These are phyloP conservation scores for Syzygium aromaticum DNA, from an alignment of 345 rosid species.

Conservation along the genomic window DNA sequence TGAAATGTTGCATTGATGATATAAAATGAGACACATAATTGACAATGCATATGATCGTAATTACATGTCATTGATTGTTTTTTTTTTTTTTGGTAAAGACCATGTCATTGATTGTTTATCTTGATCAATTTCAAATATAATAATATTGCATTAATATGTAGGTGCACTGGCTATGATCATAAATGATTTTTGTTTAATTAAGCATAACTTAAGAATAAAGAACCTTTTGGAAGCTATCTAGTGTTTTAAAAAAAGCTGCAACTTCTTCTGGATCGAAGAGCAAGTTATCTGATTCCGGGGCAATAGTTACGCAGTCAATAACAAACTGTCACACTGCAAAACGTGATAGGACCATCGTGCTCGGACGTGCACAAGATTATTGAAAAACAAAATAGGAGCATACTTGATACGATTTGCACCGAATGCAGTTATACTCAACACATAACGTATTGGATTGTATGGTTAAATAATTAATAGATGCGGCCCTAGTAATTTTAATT, in stretches of 20 bases:
- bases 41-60: accelerated
- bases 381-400: background rate
- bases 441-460: accelerated
- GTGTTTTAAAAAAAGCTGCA: accelerated
- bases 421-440: accelerated
- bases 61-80: background rate
- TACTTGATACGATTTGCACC: accelerated
- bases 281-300: accelerated
- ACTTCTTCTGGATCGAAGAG: background rate
- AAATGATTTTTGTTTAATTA: background rate
- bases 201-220: background rate
- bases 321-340: accelerated
- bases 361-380: accelerated
- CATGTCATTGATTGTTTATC: background rate
- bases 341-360: accelerated
- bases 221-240: background rate
- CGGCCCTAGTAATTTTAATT: background rate
- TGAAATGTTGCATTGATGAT: background rate
- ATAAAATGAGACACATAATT: background rate
- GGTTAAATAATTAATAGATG: background rate
- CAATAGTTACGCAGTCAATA: accelerated
- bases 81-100: too few relatives aligned
- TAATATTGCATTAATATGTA: background rate
- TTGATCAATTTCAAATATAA: background rate
- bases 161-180: accelerated